Conservation (phyloP, 108 stramenopile species). For the Pseudonitzschia delicatissima region DNA sequence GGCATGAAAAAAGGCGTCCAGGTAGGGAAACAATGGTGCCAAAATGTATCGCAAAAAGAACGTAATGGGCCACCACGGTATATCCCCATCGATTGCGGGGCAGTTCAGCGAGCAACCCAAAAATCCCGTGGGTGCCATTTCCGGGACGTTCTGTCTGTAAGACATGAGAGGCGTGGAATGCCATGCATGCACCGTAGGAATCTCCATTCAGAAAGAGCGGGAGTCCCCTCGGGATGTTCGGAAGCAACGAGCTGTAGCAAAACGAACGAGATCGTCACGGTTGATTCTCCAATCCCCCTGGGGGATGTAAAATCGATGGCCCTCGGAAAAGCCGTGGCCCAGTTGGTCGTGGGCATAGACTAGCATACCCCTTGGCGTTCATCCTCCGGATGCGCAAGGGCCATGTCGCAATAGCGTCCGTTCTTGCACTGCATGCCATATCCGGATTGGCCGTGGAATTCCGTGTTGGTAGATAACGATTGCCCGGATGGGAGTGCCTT, state of each 20-base stretch:
- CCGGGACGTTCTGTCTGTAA: slow-evolving; percentile 1
- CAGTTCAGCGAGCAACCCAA: slow-evolving; percentile 17
- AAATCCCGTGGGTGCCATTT: slow-evolving; percentile 13
- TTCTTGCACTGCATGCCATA: background rate
- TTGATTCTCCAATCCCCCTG: slow-evolving; percentile 28
- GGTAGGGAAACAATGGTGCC: slow-evolving; percentile 27
- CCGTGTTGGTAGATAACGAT: slow-evolving; percentile 25
- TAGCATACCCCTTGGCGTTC: slow-evolving; percentile 7
- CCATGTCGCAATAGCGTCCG: slow-evolving; percentile 5
- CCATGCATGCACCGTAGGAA: slow-evolving; percentile 36
- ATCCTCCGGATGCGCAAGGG: background rate
- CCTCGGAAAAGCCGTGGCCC: slow-evolving; percentile 48
- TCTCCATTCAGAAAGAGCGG: slow-evolving; percentile 38
- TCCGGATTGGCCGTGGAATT: slow-evolving; percentile 2
- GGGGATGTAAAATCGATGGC: slow-evolving; percentile 31
- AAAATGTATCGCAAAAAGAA: slow-evolving; percentile 30
- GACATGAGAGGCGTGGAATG: slow-evolving; percentile 26
- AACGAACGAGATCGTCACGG: slow-evolving; percentile 21
- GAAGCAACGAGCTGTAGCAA: slow-evolving; percentile 17
- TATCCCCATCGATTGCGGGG: slow-evolving; percentile 42
- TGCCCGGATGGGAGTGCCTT: slow-evolving; percentile 14
- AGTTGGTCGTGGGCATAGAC: slow-evolving; percentile 26
- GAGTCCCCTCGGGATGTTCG: slow-evolving; percentile 12
- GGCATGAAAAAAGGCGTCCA: slow-evolving; percentile 52
- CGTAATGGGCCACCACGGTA: slow-evolving; percentile 31